Evolutionary conservation across 2,329 filamentous ascomycete species (phyloP).

Genomic region (Simplicillium sp.): DNA sequence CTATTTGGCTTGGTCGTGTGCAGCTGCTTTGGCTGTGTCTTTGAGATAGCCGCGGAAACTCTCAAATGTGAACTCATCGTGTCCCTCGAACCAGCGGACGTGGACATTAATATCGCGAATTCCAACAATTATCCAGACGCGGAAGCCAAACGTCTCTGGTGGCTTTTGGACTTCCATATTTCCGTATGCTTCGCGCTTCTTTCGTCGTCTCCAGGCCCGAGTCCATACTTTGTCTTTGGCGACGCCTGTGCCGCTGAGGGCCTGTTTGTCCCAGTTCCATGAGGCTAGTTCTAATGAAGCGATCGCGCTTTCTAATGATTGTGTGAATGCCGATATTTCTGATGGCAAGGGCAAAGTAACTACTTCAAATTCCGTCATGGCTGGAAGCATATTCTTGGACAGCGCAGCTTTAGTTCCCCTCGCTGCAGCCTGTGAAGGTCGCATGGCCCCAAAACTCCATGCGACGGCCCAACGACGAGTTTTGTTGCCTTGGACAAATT

Average conservation of each 20-base stretch:
- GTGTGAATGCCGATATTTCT: slow-evolving; percentile 26
- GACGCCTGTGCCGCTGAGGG: slow-evolving; percentile 49
- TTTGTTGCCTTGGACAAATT: slow-evolving; percentile 66
- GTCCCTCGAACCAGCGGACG: slow-evolving; percentile 61
- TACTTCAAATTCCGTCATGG: slow-evolving; percentile 27
- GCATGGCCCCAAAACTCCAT: slow-evolving; percentile 68
- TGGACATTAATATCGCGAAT: slow-evolving; percentile 47
- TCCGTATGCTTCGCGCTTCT: slow-evolving; percentile 38
- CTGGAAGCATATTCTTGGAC: slow-evolving; percentile 34
- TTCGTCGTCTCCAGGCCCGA: slow-evolving; percentile 59
- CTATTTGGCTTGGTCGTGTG: not conserved
- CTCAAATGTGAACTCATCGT: slow-evolving; percentile 66
- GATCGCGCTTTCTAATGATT: slow-evolving; percentile 34
- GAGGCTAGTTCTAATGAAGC: slow-evolving; percentile 43
- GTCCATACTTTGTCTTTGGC: slow-evolving; percentile 70
- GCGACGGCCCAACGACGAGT: slow-evolving; percentile 81
- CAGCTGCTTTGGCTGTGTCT: slow-evolving; percentile 15
- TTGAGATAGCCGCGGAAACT: slow-evolving; percentile 80
- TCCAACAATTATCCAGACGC: too few relatives aligned
- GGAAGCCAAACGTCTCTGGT: too few relatives aligned
- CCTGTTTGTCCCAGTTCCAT: slow-evolving; percentile 54
- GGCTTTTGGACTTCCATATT: slow-evolving; percentile 3
- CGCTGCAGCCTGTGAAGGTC: slow-evolving; percentile 45
- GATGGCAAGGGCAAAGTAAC: slow-evolving; percentile 34
- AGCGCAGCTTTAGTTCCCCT: slow-evolving; percentile 30